phyloP scores from a whole-genome alignment of 768 basidiomycete genomes.

The Sarcodon sp. region DNA sequence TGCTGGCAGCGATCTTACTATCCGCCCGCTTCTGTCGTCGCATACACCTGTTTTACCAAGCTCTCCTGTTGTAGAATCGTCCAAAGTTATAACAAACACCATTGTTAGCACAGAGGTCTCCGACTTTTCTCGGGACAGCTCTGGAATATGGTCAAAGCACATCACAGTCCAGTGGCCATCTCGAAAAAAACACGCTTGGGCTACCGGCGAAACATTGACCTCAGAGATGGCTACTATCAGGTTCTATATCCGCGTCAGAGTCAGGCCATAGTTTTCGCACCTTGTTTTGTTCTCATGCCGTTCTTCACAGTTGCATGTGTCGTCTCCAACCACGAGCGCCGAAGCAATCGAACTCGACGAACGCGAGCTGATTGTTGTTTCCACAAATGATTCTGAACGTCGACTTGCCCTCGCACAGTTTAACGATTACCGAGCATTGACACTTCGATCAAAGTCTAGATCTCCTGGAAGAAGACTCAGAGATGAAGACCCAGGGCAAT shows the following conservation, averaged over 20 bases:
- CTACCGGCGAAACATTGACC: constrained; percentile 65
- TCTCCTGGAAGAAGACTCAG: constrained; percentile 7
- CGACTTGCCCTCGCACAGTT: constrained; percentile 50
- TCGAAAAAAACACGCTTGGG: constrained; percentile 62
- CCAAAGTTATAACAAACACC: constrained; percentile 34
- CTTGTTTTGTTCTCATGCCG: constrained; percentile 7
- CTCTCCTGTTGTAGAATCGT: constrained; percentile 4
- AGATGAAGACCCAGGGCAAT: not conserved
- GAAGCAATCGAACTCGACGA: constrained; percentile 63
- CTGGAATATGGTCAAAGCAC: constrained; percentile 51
- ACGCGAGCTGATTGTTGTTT: constrained; percentile 51
- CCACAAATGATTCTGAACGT: constrained; percentile 59
- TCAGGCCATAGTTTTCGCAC: constrained; percentile 15
- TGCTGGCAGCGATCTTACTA: not conserved
- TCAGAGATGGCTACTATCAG: constrained; percentile 51
- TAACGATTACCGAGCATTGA: constrained; percentile 23
- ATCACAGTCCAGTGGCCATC: constrained; percentile 64
- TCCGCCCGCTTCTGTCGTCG: too few relatives aligned
- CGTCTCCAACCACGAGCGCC: constrained; percentile 32
- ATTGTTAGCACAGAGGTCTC: constrained; percentile 40
- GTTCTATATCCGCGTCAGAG: constrained; percentile 64
- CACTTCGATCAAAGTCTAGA: constrained; percentile 10
- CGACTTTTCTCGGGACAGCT: constrained; percentile 35
- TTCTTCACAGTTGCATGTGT: constrained; percentile 30
- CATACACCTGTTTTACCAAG: not conserved